Base-by-base conservation (phyloP, 805 yeast genomes). In the Candida easanensis region DNA sequence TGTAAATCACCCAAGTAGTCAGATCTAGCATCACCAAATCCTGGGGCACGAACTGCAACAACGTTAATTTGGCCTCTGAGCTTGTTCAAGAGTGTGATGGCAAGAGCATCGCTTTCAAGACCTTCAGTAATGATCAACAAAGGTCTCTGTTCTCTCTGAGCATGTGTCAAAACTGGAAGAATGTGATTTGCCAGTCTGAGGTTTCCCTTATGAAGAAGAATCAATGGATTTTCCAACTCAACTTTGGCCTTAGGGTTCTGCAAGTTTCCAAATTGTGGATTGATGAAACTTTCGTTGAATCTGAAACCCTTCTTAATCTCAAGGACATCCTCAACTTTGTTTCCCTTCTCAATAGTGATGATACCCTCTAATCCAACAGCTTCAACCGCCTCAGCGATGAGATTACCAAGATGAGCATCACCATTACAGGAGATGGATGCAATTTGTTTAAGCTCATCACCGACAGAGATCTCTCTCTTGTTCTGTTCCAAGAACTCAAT, bases 361-460 rank as follows among this genome's bases (percentile, higher is more conserved):
- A 91, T 98, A 76, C 99, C 99, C 68, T 91, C 98, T 71, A 91
- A 89, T 58, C 99, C 99, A 48, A 91, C 99, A 69, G 90, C 90
- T 71, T 89, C 97, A 95, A 91, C 91, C 53, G 99, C 98, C 42
- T 84, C 79, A 41, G 98, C 96, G 63, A 91, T 77, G 56, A 93
- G 74, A 63, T 77, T 73, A 65, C 99, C 99, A 54, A 91, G 86
- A 74, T 90, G 96, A 23, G 76, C 62, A 65, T 91, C 99, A 52
- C 98, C 98, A 67, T 91, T 91, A 52, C 98, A 97, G 43, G 97
- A 88, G 60, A 91, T 91, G 44, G 97, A 88, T 49, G 99, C 99
- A 39, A 91, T 98, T 74, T 91, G 98, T 31, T 97, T 96, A 57
- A 91, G 88, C 72, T 91, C 97, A 54, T 83, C 96, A 46, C 89